Conservation (phyloP, 2,329 filamentous ascomycete genomes). For the Atkinsonella hypoxylon region DNA sequence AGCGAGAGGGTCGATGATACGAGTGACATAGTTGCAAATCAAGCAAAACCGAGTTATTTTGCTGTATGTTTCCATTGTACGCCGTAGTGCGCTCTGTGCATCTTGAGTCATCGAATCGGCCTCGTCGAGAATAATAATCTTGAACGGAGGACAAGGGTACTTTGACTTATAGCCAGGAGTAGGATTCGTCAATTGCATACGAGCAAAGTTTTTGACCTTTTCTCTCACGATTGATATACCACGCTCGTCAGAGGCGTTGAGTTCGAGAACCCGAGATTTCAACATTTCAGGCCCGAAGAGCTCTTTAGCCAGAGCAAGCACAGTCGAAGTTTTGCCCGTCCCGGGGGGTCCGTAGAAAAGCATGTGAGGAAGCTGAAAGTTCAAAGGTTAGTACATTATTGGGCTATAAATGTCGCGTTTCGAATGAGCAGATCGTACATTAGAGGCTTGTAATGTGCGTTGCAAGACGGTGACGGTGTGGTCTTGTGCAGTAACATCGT, state of each 20-base stretch:
- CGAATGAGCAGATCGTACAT: conserved; percentile 39
- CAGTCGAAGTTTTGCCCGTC: conserved; percentile 95
- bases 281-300: conserved; percentile 93
- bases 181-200: conserved; percentile 82
- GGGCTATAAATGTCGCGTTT: neutral
- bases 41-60: conserved; percentile 95
- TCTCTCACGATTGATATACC: conserved; percentile 94
- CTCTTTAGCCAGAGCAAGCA: conserved; percentile 92
- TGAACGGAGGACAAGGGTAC: conserved; percentile 95
- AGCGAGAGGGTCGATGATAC: conserved; percentile 93
- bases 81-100: conserved; percentile 79
- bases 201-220: conserved; percentile 96
- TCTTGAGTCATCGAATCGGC: conserved; percentile 99
- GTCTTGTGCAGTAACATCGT: conserved; percentile 93
- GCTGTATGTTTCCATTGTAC: conserved; percentile 97
- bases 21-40: conserved; percentile 96
- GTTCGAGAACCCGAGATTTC: conserved; percentile 87
- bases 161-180: conserved; percentile 53
- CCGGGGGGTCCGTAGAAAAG: conserved; percentile 97
- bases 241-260: conserved; percentile 97
- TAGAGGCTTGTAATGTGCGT: conserved; percentile 86
- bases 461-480: conserved; percentile 91
- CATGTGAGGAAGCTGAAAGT: conserved; percentile 76
- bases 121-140: conserved; percentile 97
- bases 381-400: conserved; percentile 1